Conservation (phyloP, 495 filamentous ascomycete genomes). For the Xylaria intraflava region DNA sequence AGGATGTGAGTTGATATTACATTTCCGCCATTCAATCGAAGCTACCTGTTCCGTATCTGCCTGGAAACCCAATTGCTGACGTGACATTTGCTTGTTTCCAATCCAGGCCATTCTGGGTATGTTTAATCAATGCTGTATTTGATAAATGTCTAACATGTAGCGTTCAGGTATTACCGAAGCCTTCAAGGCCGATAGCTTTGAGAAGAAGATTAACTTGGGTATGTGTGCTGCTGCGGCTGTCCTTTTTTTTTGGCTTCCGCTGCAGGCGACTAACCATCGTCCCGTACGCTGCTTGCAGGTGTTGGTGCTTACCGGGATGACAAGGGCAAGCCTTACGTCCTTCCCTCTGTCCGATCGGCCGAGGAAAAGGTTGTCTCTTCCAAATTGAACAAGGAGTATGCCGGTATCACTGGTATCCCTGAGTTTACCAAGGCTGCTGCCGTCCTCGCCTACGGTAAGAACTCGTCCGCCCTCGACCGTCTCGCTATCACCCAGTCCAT, state of each 20-base stretch:
- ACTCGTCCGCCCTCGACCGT: constrained; percentile 68
- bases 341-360: constrained; percentile 83
- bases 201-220: constrained; percentile 96
- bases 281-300: constrained; percentile 36
- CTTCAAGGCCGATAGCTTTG: constrained; percentile 90
- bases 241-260: neutral
- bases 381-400: constrained; percentile 91
- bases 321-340: constrained; percentile 92
- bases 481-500: constrained; percentile 95
- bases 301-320: constrained; percentile 87
- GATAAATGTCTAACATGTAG: neutral
- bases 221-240: constrained; percentile 36
- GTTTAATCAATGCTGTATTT: constrained; percentile 12
- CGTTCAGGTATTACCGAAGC: constrained; percentile 85
- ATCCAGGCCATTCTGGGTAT: constrained; percentile 70
- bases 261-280: constrained; percentile 17
- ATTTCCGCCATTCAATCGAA: neutral
- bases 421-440: constrained; percentile 89
- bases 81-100: neutral
- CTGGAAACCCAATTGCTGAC: constrained; percentile 11
- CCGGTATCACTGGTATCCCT: constrained; percentile 91
- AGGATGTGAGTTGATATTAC: constrained; percentile 52
- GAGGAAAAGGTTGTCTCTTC: constrained; percentile 78
- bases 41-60: neutral
- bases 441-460: constrained; percentile 78